Evolutionary conservation across 2,329 filamentous ascomycete genomes (phyloP), one percentile per base, ranked within the genome.

Genomic region (Ophiosphaerella korrae): DNA sequence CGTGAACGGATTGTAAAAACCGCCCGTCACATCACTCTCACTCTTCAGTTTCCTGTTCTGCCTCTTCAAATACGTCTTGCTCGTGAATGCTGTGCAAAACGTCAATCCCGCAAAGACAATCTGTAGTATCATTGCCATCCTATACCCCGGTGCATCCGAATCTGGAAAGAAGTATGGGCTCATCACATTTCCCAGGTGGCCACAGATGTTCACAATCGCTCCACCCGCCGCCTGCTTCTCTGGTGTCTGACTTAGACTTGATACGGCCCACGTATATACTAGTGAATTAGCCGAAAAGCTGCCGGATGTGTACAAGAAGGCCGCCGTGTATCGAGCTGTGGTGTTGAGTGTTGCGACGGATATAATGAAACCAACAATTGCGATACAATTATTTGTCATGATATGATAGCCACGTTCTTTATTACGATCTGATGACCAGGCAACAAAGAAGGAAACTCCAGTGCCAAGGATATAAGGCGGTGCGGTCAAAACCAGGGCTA

Each of bases 181-280:
- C 50, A 69, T 73, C n/a, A 78, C 67, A 7, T 73, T 76, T 0
- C 73, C 74, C 1, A 77, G 40, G 40, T 77, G 73, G 0, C 64
- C 66, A 14, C 74, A 53, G 6, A 77, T 61, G 39, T 75, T 76
- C 16, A 75, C 65, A 0, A 77, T 67, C 1, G 74, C 68, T 5
- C 63, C 66, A 4, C 70, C 72, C 12, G 52, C 53, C 1, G 75
- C 74, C 8, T 69, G 66, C 63, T 77, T 76, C 58, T 77, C 73
- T 0, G 74, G 72, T 0, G 74, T 75, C 29, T 70, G 63, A 18
- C 64, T 66, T 7, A 75, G 60, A 0, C 67, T 66, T 3, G 63
- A 63, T 0, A 69, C 65, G 0, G 68, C 70, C 75, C 74, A 77
- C 2, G 64, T 68, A 11, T 68, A 71, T 1, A 75, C 66, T 1